These are phyloP conservation scores for Simplicillium sp. DNA, from an alignment of 2,329 filamentous ascomycete genomes.

Conservation along the genomic window DNA sequence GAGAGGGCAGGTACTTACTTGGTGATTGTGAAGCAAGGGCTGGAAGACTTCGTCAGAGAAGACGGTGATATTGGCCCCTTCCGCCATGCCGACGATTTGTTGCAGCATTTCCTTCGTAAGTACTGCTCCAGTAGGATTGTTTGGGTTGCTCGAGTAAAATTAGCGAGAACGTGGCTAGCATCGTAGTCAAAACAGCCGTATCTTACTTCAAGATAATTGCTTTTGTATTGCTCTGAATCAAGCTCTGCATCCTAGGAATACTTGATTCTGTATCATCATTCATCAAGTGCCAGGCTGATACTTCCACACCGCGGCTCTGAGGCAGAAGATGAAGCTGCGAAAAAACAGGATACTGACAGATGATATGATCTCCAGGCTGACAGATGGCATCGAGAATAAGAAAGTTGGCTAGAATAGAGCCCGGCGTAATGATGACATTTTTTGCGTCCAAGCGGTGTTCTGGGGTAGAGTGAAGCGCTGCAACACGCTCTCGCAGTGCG, in stretches of 20 bases:
- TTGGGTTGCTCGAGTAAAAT: neutral
- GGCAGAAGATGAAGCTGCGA: constrained; percentile 74
- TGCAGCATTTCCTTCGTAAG: neutral
- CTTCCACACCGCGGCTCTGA: constrained; percentile 59
- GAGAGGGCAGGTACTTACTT: neutral
- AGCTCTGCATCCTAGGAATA: constrained; percentile 49
- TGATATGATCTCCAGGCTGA: constrained; percentile 64
- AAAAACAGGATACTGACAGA: constrained; percentile 76
- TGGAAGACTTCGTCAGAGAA: neutral
- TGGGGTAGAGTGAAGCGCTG: constrained; percentile 3
- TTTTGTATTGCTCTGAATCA: constrained; percentile 61
- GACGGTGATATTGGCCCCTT: neutral
- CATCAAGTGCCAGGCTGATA: constrained; percentile 60
- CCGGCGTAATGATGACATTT: constrained; percentile 63
- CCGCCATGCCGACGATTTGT: neutral
- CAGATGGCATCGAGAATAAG: constrained; percentile 61
- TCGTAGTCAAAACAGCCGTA: neutral
- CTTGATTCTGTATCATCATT: constrained; percentile 52
- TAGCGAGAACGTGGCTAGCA: neutral
- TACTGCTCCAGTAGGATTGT: neutral
- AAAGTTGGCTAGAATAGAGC: constrained; percentile 71
- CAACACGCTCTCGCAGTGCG: constrained; percentile 2
- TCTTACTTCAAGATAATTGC: constrained; percentile 11
- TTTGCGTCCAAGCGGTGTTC: constrained; percentile 24
- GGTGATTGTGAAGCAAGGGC: neutral